Evolutionary conservation across 257 asterid species (phyloP).

Genomic region (Salvia miltiorrhiza): DNA sequence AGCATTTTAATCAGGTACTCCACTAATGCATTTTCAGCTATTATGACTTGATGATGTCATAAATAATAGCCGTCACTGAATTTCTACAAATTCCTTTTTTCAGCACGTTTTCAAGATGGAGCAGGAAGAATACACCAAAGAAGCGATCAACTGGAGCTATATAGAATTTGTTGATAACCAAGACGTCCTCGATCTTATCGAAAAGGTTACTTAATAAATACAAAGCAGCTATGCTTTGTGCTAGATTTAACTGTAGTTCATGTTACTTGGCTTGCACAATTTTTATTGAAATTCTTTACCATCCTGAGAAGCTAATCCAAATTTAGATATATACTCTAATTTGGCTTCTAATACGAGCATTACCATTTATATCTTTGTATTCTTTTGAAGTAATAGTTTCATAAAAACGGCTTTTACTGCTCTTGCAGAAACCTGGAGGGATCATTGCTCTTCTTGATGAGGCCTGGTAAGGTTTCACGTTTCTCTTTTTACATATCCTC

Average conservation of each 20-base stretch:
- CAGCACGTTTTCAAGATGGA: conserved; percentile 99
- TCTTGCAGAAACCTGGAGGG: conserved; percentile 97
- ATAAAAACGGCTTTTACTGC: conserved; percentile 3
- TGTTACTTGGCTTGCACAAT: not conserved
- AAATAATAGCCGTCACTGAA: conserved; percentile 21
- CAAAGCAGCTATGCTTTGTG: not conserved
- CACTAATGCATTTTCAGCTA: conserved; percentile 19
- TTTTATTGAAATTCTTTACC: not conserved
- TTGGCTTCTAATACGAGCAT: conserved; percentile 1
- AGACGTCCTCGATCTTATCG: conserved; percentile 96
- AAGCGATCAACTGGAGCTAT: conserved; percentile 97
- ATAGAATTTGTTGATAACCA: conserved; percentile 95
- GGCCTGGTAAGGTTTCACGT: conserved; percentile 64
- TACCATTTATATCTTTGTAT: not conserved
- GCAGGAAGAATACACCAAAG: conserved; percentile 95
- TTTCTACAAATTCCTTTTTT: conserved; percentile 19
- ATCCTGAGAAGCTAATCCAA: not conserved
- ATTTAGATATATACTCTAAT: not conserved
- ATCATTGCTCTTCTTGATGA: conserved; percentile 95
- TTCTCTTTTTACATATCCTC: not conserved
- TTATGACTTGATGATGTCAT: not conserved
- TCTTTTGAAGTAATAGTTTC: conserved; percentile 24
- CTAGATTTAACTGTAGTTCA: conserved; percentile 9
- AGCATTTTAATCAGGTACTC: conserved; percentile 94
- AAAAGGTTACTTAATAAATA: conserved; percentile 59